Evolutionary conservation across 352 stramenopile species (phyloP).

Genomic region (Pythium volutum): DNA sequence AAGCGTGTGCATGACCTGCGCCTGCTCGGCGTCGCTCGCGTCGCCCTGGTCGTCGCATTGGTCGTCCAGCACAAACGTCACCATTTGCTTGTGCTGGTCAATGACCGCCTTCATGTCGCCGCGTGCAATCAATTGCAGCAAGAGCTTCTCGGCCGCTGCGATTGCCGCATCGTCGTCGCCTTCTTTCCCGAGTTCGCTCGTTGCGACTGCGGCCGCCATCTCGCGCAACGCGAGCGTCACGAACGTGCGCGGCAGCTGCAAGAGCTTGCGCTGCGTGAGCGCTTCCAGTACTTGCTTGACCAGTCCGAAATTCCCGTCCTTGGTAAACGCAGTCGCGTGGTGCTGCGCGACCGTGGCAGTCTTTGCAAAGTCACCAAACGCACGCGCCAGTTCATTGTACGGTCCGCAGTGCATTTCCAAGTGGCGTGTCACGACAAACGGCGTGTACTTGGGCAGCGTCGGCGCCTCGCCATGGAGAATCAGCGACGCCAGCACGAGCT

Average conservation of each 20-base stretch:
- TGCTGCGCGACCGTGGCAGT: constrained; percentile 35
- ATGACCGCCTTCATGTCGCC: constrained; percentile 64
- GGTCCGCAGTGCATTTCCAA: constrained; percentile 61
- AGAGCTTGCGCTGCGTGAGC: constrained; percentile 66
- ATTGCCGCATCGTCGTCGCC: background rate
- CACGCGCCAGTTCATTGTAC: constrained; percentile 55
- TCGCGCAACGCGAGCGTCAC: constrained; percentile 68
- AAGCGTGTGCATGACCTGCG: constrained; percentile 46
- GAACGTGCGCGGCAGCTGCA: constrained; percentile 77
- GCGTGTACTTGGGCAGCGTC: constrained; percentile 75
- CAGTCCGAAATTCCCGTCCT: constrained; percentile 72
- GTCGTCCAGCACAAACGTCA: constrained; percentile 72
- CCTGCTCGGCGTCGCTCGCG: constrained; percentile 31
- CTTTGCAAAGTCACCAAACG: constrained; percentile 43
- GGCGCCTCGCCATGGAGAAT: constrained; percentile 50
- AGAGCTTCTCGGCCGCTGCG: constrained; percentile 47
- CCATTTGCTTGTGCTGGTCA: constrained; percentile 74
- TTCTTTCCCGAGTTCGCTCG: background rate
- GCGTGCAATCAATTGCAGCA: constrained; percentile 51
- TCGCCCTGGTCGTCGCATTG: constrained; percentile 40
- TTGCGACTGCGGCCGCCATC: constrained; percentile 41
- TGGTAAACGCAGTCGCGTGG: constrained; percentile 45
- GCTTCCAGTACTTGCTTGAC: constrained; percentile 72
- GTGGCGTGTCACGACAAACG: constrained; percentile 70
- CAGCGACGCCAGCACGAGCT: constrained; percentile 66